phyloP scores from a whole-genome alignment of 2,329 filamentous ascomycete genomes.

The Phialocephala subalpina region DNA sequence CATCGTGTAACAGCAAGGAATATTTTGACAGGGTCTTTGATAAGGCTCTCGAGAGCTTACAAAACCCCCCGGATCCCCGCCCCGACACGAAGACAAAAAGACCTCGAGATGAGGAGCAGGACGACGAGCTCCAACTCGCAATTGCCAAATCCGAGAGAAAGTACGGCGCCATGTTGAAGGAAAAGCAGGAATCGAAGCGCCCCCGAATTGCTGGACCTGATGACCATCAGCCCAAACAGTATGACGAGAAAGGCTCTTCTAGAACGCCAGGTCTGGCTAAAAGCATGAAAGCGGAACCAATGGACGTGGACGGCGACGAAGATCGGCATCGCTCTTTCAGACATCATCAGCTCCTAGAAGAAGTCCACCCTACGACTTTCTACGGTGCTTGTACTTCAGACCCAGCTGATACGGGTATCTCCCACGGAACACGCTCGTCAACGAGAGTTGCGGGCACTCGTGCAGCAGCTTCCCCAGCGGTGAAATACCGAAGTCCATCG shows the following conservation, averaged over 20 bases:
- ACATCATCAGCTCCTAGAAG: not conserved
- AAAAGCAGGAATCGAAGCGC: not conserved
- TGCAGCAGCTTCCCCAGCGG: not conserved
- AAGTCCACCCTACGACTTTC: slow-evolving; percentile 4
- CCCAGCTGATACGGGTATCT: not conserved
- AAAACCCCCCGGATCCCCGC: not conserved
- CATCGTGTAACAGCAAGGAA: not conserved
- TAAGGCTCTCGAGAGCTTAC: not conserved
- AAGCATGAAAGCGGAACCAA: not conserved
- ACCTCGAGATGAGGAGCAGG: slow-evolving; percentile 9
- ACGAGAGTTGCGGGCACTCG: slow-evolving; percentile 16
- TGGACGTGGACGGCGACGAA: not conserved
- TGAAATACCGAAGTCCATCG: slow-evolving; percentile 22
- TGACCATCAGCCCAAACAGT: not conserved
- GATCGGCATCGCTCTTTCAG: not conserved
- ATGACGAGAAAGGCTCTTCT: not conserved
- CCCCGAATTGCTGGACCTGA: not conserved
- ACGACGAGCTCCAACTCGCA: slow-evolving; percentile 15
- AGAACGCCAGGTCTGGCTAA: not conserved
- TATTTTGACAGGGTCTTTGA: slow-evolving; percentile 21
- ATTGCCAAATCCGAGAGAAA: slow-evolving; percentile 13
- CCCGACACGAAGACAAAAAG: not conserved
- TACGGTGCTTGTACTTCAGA: not conserved
- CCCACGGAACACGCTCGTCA: slow-evolving; percentile 26
- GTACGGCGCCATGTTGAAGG: not conserved